Evolutionary conservation across 83 land plant genomes (phyloP).

Genomic region (Diphasiastrum complanatum): DNA sequence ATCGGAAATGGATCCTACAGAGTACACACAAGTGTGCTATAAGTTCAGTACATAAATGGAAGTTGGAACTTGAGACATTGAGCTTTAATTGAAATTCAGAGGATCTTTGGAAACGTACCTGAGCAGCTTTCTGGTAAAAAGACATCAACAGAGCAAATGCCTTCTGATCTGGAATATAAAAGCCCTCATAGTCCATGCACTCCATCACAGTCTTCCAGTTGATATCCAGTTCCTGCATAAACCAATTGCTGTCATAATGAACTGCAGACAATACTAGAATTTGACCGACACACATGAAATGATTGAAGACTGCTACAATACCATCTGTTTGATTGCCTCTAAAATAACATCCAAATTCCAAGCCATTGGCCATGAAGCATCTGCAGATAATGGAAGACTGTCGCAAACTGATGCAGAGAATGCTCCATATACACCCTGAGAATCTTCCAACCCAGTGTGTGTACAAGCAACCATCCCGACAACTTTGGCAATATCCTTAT

Average conservation of each 20-base stretch:
- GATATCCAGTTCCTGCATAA: conserved; percentile 62
- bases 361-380: conserved; percentile 35
- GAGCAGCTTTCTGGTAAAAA: conserved; percentile 50
- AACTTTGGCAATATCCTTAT: conserved; percentile 51
- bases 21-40: not conserved
- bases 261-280: not conserved
- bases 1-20: conserved; percentile 82
- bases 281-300: not conserved
- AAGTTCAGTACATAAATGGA: not conserved
- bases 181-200: conserved; percentile 79
- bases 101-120: conserved; percentile 48
- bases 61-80: not conserved
- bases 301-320: conserved; percentile 10
- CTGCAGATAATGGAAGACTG: conserved; percentile 23
- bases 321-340: conserved; percentile 67
- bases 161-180: conserved; percentile 59
- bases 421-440: conserved; percentile 43
- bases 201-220: conserved; percentile 68
- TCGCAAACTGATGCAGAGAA: conserved; percentile 49
- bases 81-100: no score
- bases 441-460: conserved; percentile 63
- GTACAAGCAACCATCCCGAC: conserved; percentile 58
- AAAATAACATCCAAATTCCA: conserved; percentile 79
- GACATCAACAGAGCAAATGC: conserved; percentile 66
- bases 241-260: not conserved